Percentiles rank a stretch among this genome's conserved stretches.
Evolutionary conservation across 345 rosid genomes (phyloP).

Genomic region (Eucalyptus pauciflora): DNA sequence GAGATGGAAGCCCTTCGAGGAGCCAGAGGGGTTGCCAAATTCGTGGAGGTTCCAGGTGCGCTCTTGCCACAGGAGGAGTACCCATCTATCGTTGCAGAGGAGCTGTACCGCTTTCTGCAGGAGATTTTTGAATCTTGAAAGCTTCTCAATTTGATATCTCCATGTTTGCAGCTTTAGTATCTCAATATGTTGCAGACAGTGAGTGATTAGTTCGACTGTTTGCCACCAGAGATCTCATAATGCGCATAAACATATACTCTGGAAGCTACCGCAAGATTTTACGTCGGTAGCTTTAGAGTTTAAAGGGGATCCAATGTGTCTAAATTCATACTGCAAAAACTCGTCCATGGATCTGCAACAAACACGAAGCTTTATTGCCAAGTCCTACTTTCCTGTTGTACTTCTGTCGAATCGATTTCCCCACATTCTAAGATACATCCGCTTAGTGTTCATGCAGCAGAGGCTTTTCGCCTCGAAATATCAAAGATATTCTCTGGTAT

Average conservation of each 20-base stretch:
- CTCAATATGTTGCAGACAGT: neutral
- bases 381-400: neutral
- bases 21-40: slow-evolving; percentile 65
- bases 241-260: neutral
- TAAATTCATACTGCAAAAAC: neutral
- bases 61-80: slow-evolving; percentile 92
- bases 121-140: slow-evolving; percentile 23
- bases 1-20: slow-evolving; percentile 80
- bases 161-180: neutral
- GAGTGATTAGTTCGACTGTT: neutral
- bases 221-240: neutral
- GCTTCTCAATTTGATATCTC: neutral
- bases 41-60: slow-evolving; percentile 70
- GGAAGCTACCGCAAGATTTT: neutral
- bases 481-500: neutral
- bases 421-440: neutral
- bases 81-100: slow-evolving; percentile 53
- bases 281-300: neutral
- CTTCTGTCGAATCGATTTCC: neutral
- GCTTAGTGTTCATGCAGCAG: neutral
- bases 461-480: neutral
- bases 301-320: neutral
- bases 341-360: neutral
- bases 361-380: neutral
- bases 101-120: slow-evolving; percentile 52